Conservation (phyloP, 257 asterid genomes). For the Solanum commersonii region DNA sequence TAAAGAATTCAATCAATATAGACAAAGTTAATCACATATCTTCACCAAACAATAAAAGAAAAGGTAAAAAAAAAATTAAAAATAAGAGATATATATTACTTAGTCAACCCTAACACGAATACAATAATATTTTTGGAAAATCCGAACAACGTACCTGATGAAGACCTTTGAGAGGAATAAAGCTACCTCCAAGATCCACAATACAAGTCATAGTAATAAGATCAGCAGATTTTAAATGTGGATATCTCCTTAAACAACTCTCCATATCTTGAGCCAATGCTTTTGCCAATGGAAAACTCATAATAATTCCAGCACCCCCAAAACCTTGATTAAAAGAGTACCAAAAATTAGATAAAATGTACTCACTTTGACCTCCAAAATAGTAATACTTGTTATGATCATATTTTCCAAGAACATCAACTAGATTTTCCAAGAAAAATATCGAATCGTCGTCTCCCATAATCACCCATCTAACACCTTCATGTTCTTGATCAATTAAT, state of each 20-base stretch:
- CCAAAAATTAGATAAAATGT: slow-evolving; percentile 37
- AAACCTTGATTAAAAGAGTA: slow-evolving; percentile 50
- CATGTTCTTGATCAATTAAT: slow-evolving; percentile 27
- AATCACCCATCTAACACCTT: slow-evolving; percentile 39
- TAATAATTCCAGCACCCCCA: slow-evolving; percentile 55
- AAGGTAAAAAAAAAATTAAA: not conserved
- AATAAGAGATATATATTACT: not conserved
- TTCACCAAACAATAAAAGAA: not conserved
- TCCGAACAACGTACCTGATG: slow-evolving; percentile 32
- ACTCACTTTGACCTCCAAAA: slow-evolving; percentile 54
- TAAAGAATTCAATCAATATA: fast-evolving
- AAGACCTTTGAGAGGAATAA: slow-evolving; percentile 49
- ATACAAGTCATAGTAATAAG: slow-evolving; percentile 40
- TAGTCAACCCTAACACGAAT: fast-evolving
- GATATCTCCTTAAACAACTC: slow-evolving; percentile 37
- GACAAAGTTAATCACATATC: not conserved
- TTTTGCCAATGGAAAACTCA: slow-evolving; percentile 43
- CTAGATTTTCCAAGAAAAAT: slow-evolving; percentile 43
- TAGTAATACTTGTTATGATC: slow-evolving; percentile 44
- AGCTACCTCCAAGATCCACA: slow-evolving; percentile 48
- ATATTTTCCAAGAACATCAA: slow-evolving; percentile 28
- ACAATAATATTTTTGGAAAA: not conserved
- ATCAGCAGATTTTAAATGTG: slow-evolving; percentile 32
- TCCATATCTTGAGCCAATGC: slow-evolving; percentile 44
- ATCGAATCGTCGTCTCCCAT: slow-evolving; percentile 65